A percentile compares a stretch with the other conserved stretches of the same genome.
Evolutionary conservation across 129 eudicot genomes (phyloP).

Genomic region (Artemisia tridentata): DNA sequence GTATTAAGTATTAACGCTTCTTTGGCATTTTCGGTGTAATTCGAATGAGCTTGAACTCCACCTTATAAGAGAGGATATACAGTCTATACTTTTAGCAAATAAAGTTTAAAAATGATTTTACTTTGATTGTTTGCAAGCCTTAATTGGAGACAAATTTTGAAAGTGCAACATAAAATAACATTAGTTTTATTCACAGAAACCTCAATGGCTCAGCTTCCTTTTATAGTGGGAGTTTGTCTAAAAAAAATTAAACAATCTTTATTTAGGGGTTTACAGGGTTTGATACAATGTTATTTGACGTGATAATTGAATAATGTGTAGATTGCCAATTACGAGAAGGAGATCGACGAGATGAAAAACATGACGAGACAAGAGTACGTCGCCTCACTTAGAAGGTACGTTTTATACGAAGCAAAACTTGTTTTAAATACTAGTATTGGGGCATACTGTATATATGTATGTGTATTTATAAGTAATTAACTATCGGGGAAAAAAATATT

Average conservation of each 20-base stretch:
- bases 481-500: background rate
- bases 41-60: background rate
- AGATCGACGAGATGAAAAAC: conserved; percentile 87
- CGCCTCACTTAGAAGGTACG: conserved; percentile 85
- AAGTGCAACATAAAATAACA: conserved; percentile 22
- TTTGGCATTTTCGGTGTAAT: no score
- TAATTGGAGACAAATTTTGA: conserved; percentile 1
- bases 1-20: no score
- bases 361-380: conserved; percentile 95
- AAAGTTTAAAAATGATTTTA: no score
- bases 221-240: conserved; percentile 19
- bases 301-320: conserved; percentile 12
- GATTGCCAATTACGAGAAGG: conserved; percentile 83
- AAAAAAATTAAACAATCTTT: background rate
- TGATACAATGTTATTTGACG: background rate
- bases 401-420: background rate
- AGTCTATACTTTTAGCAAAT: no score
- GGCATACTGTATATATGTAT: background rate
- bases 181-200: conserved; percentile 21
- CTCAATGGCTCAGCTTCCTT: conserved; percentile 1
- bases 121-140: background rate
- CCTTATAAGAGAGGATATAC: background rate
- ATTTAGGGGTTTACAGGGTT: background rate
- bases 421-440: background rate
- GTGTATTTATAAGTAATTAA: background rate